phyloP scores from a whole-genome alignment of 345 rosid species.

The Citrus mangshanensis region DNA sequence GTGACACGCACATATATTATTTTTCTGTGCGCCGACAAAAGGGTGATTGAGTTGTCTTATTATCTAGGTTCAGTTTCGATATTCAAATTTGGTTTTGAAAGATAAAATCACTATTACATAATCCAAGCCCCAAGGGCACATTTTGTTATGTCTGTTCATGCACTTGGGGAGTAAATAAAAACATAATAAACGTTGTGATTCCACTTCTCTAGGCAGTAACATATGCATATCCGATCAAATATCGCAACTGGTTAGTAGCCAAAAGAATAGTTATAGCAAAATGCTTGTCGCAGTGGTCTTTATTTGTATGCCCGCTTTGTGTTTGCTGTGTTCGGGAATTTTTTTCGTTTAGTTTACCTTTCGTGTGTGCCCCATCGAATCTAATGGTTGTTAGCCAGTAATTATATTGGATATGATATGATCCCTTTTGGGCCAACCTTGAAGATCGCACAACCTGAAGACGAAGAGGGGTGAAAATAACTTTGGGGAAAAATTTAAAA shows the following conservation, averaged over 20 bases:
- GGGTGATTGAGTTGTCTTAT: constrained; percentile 4
- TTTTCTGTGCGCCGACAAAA: no score
- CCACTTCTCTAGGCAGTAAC: not conserved
- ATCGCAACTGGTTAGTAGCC: not conserved
- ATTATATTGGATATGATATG: no score
- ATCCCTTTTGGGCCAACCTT: no score
- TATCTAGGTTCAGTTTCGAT: constrained; percentile 9
- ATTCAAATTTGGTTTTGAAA: no score
- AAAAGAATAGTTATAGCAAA: no score
- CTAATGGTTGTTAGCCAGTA: not conserved
- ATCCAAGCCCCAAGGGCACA: not conserved
- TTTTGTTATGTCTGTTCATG: constrained; percentile 1
- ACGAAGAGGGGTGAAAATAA: not conserved
- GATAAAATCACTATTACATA: not conserved
- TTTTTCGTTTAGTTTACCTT: not conserved
- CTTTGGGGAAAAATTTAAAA: no score
- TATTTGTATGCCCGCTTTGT: not conserved
- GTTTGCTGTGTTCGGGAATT: not conserved
- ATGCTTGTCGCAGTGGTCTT: no score
- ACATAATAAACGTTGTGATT: not conserved
- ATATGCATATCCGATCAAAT: not conserved
- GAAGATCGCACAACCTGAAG: not conserved
- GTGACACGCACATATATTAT: no score
- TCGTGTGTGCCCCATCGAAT: not conserved
- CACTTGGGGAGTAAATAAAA: not conserved